Percentiles rank a stretch among this genome's conserved stretches.
Evolutionary conservation across 306 rosid genomes (phyloP).

Genomic region (Albizia julibrissin): DNA sequence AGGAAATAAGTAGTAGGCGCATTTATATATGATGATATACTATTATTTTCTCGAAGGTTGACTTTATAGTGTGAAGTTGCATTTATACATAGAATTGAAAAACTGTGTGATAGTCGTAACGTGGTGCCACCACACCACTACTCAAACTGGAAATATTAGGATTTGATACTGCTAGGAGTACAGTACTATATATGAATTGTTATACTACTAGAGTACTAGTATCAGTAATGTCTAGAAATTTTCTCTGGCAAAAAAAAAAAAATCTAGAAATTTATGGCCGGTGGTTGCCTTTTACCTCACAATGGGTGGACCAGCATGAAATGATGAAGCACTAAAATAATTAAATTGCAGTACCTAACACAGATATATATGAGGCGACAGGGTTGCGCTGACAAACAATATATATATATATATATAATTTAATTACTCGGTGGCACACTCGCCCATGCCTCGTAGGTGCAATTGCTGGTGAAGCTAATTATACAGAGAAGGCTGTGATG

Average conservation of each 20-base stretch:
- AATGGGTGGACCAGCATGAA: neutral
- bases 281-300: neutral
- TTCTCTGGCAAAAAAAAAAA: neutral
- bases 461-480: neutral
- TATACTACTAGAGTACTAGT: no score
- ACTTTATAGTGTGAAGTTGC: no score
- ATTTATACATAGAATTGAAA: neutral
- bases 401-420: no score
- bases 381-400: neutral
- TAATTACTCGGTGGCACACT: neutral
- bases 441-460: neutral
- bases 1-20: no score
- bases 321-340: neutral
- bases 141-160: slow-evolving; percentile 27
- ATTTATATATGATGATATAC: neutral
- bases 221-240: neutral
- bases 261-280: slow-evolving; percentile 1
- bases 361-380: neutral
- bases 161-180: no score
- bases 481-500: neutral
- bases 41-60: neutral
- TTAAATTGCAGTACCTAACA: neutral
- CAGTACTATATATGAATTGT: no score
- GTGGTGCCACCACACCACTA: slow-evolving; percentile 31
- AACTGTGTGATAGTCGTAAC: neutral